Base-by-base conservation (phyloP, 805 yeast species). In the Lachancea cidri region DNA sequence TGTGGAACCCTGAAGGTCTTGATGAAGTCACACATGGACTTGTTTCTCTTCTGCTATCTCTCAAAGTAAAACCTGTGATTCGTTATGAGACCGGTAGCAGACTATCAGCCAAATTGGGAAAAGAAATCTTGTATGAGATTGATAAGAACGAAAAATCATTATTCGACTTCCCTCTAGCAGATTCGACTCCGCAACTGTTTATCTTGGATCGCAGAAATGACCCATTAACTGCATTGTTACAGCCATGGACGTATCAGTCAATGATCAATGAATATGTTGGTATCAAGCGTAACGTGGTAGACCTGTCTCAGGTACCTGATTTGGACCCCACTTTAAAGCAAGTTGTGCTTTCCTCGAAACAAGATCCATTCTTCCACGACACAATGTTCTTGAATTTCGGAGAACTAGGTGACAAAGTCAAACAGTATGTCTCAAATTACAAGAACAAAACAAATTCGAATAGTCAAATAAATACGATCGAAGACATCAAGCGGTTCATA, bases 171-270 rank as follows among this genome's bases (percentile, higher is more conserved):
- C 70, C 79, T 29, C 57, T 62, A 18, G 65, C 67, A 43, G 95
- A 86, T 55, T 66, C 81, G 0, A 77, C 88, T 1, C 94, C 97
- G 1, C 54, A 83, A 5, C 64, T 94, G 35, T 62, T 93, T 9
- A 69, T 93, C 2, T 56, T 93, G 36, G 98, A 93, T 62, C 72
- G 99, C 39, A 76, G 80, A 43, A 83, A 78, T 55, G 99, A 93
- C 63, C 97, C 98, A 2, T 70, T 91, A 11, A 91, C 99, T 0
- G 97, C 99, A 1, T 71, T 93, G 22, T 66, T 93, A 36, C 77
- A 83, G 30, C 98, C 98, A 2, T 93, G 99, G 99, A 89, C 98
- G 1, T 93, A 87, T 64, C 98, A 91, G 58, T 85, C 96, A 2
- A 91, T 93, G 98, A 86, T 93, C 14, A 95, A 91, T 60, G 98